phyloP scores from a whole-genome alignment of 768 basidiomycete species.

The Kwoniella heveanensis region DNA sequence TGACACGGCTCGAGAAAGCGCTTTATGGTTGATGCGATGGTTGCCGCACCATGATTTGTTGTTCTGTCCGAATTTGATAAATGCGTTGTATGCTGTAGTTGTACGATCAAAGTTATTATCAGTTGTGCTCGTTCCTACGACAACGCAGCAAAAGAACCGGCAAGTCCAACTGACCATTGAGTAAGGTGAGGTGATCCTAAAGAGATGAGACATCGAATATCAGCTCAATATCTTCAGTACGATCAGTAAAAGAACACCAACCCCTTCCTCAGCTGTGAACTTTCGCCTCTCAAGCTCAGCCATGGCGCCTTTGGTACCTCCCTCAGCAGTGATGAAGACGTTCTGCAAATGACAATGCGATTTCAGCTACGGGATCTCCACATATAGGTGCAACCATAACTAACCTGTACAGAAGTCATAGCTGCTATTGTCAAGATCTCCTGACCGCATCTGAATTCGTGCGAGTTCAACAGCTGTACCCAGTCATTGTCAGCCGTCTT shows the following conservation, averaged over 20 bases:
- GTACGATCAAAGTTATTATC: background rate
- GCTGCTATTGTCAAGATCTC: constrained; percentile 95
- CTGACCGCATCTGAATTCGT: constrained; percentile 84
- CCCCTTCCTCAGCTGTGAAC: constrained; percentile 98
- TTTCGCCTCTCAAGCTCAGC: constrained; percentile 92
- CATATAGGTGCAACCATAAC: constrained; percentile 12
- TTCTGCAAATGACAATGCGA: constrained; percentile 62
- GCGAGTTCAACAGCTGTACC: constrained; percentile 77
- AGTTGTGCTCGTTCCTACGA: too few relatives aligned
- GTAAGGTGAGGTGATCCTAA: constrained; percentile 88
- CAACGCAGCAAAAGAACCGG: too few relatives aligned
- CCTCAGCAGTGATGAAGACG: constrained; percentile 84
- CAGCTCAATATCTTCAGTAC: too few relatives aligned
- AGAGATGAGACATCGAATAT: background rate
- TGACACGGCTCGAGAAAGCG: constrained; percentile 88
- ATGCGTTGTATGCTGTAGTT: constrained; percentile 82
- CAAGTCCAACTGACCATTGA: constrained; percentile 69
- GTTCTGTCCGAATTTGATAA: constrained; percentile 69
- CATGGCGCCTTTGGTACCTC: constrained; percentile 72
- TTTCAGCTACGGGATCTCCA: background rate
- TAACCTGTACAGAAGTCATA: constrained; percentile 87
- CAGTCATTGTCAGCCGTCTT: background rate
- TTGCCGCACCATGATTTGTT: constrained; percentile 91
- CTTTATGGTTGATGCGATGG: constrained; percentile 89
- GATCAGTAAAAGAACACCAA: constrained; percentile 56